These are phyloP conservation scores for Infundibulicybe gibba DNA, from an alignment of 768 basidiomycete species.

Conservation along the genomic window DNA sequence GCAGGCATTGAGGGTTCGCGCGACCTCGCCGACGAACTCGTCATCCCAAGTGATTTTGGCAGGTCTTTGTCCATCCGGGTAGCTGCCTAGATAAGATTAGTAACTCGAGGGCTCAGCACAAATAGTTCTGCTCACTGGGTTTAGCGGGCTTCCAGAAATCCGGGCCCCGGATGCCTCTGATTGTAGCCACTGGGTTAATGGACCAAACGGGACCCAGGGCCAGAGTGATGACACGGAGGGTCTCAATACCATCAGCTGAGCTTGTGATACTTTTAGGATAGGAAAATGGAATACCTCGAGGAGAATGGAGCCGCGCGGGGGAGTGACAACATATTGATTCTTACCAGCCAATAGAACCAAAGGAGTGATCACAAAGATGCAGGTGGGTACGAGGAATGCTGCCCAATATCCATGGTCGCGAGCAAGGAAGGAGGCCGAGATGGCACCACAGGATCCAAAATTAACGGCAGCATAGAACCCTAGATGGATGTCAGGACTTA, in stretches of 20 bases:
- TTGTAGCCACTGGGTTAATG: slow-evolving; percentile 28
- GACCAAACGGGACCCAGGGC: slow-evolving; percentile 34
- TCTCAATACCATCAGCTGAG: slow-evolving; percentile 20
- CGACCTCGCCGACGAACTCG: slow-evolving; percentile 51
- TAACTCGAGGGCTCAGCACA: neutral
- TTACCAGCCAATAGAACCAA: slow-evolving; percentile 38
- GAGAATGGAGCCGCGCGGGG: slow-evolving; percentile 49
- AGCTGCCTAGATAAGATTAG: slow-evolving; percentile 18
- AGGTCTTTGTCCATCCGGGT: slow-evolving; percentile 28
- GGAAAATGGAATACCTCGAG: slow-evolving; percentile 27
- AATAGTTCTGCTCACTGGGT: slow-evolving; percentile 26
- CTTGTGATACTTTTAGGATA: slow-evolving; percentile 1
- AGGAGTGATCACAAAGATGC: slow-evolving; percentile 43
- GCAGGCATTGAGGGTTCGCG: slow-evolving; percentile 44
- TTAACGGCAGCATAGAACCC: slow-evolving; percentile 44
- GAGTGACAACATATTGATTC: slow-evolving; percentile 41
- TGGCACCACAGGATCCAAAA: slow-evolving; percentile 41
- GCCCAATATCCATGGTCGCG: slow-evolving; percentile 51
- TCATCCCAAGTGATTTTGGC: slow-evolving; percentile 49
- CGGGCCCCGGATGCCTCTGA: slow-evolving; percentile 21
- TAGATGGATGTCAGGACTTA: slow-evolving; percentile 4
- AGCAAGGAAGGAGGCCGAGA: slow-evolving; percentile 49
- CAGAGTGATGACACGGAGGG: slow-evolving; percentile 32
- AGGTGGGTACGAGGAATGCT: slow-evolving; percentile 46
- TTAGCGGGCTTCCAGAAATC: slow-evolving; percentile 49